A percentile compares a stretch with the other conserved stretches of the same genome.
Conservation (phyloP, 129 eudicot genomes). For the Flaveria bidentis region DNA sequence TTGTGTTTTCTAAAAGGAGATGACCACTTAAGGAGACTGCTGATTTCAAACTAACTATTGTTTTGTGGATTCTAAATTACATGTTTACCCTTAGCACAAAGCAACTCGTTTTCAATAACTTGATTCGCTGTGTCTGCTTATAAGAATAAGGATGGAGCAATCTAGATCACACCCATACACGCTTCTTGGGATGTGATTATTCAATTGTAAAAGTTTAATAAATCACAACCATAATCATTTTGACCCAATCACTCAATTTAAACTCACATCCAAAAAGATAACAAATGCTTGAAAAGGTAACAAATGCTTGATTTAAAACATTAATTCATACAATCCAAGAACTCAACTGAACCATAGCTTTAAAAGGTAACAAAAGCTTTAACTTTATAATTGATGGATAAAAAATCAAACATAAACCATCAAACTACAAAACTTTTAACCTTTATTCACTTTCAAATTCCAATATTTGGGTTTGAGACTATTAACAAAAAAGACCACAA, state of each 20-base stretch:
- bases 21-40: neutral
- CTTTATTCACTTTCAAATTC: conserved; percentile 14
- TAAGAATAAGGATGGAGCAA: neutral
- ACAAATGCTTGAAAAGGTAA: no score
- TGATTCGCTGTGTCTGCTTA: neutral
- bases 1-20: no score
- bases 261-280: conserved; percentile 3
- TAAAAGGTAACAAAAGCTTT: conserved; percentile 11
- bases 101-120: neutral
- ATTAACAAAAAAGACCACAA: conserved; percentile 10
- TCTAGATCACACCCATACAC: neutral
- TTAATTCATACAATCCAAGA: conserved; percentile 14
- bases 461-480: conserved; percentile 19
- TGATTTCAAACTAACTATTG: neutral
- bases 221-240: conserved; percentile 13
- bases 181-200: conserved; percentile 6
- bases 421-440: conserved; percentile 8
- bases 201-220: neutral
- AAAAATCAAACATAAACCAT: conserved; percentile 28
- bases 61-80: neutral
- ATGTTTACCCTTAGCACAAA: neutral
- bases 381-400: conserved; percentile 19
- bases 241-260: neutral
- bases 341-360: conserved; percentile 2
- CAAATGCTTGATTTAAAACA: neutral